Evolutionary conservation across 75 land plant species (phyloP), one percentile per base, ranked within the genome.

Genomic region (Azolla pinnata): DNA sequence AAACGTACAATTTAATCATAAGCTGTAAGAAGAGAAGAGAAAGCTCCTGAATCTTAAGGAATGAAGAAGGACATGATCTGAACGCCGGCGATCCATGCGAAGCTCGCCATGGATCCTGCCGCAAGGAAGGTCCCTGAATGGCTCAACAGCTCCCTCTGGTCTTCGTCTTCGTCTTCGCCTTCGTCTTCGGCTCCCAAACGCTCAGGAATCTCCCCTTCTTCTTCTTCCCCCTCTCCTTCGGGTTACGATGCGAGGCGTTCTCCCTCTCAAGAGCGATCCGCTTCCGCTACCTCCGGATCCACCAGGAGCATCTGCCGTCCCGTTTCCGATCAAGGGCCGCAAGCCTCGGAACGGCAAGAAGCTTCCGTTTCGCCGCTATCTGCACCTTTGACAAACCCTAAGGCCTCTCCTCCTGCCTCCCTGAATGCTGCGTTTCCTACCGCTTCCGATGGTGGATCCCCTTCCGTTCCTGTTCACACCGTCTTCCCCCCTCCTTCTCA

Each of bases 81-180:
- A n/a, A n/a, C n/a, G n/a, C n/a, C n/a, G n/a, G n/a, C n/a, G n/a
- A n/a, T n/a, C n/a, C n/a, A n/a, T n/a, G n/a, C n/a, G n/a, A n/a
- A n/a, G n/a, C n/a, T n/a, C n/a, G 14, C 49, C 17, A 46, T 46
- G 49, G 49, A 46, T 2, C 49, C 49, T 46, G 49, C 26, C 46
- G 58, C 63, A 48, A 86, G 79, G 68, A 55, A 67, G 4, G 84
- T 89, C 7, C 96, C 96, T 9, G 90, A 87, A 25, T 89, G 96
- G 96, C 86, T 89, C 61, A 89, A 89, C 78, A 83, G 87, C 65
- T 76, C 96, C 1, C 73, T 87, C 58, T 89, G 96, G 96, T 77
- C 81, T 27, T 70, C 84, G 14, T 28, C 31, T 33, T 58, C 49
- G 3, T 54, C 61, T 29, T 33, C 63, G 21, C 67, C 60, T 38